These are phyloP conservation scores for Ambrosia artemisiifolia DNA, from an alignment of 129 eudicot genomes.

Conservation along the genomic window DNA sequence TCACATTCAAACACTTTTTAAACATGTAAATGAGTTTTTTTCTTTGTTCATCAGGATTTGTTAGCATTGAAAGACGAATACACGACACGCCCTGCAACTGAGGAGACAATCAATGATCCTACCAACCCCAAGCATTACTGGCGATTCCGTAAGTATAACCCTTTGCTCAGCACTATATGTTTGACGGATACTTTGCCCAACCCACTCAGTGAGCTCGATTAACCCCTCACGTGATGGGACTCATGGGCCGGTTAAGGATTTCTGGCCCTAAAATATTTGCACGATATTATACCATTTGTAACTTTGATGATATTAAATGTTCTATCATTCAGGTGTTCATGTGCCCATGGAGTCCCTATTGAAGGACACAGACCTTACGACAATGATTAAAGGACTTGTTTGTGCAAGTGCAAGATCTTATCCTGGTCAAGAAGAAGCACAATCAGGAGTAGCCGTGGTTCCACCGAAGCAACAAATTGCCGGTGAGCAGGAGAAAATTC, in stretches of 20 bases:
- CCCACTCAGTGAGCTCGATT: too few relatives aligned
- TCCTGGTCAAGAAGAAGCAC: slow-evolving; percentile 43
- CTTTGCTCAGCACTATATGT: not conserved
- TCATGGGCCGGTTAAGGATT: too few relatives aligned
- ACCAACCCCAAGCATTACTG: slow-evolving; percentile 98
- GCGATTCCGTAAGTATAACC: slow-evolving; percentile 73
- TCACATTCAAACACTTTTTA: too few relatives aligned
- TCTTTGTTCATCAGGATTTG: slow-evolving; percentile 61
- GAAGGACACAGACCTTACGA: slow-evolving; percentile 66
- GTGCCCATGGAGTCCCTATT: slow-evolving; percentile 81
- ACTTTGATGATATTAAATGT: not conserved
- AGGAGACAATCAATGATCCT: slow-evolving; percentile 97
- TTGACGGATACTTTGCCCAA: too few relatives aligned
- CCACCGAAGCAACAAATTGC: slow-evolving; percentile 38
- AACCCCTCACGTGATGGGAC: too few relatives aligned
- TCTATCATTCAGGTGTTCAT: slow-evolving; percentile 56
- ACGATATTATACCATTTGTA: not conserved
- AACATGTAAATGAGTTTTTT: not conserved
- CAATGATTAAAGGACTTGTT: slow-evolving; percentile 67
- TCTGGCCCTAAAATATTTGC: not conserved
- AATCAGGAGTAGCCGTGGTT: slow-evolving; percentile 10
- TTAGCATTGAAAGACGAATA: slow-evolving; percentile 89
- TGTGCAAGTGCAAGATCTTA: slow-evolving; percentile 76
- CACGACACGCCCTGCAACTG: slow-evolving; percentile 77
- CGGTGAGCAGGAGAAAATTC: slow-evolving; percentile 33